phyloP scores from a whole-genome alignment of 1,284 basidiomycete genomes.

The Rugosomyces carneus region DNA sequence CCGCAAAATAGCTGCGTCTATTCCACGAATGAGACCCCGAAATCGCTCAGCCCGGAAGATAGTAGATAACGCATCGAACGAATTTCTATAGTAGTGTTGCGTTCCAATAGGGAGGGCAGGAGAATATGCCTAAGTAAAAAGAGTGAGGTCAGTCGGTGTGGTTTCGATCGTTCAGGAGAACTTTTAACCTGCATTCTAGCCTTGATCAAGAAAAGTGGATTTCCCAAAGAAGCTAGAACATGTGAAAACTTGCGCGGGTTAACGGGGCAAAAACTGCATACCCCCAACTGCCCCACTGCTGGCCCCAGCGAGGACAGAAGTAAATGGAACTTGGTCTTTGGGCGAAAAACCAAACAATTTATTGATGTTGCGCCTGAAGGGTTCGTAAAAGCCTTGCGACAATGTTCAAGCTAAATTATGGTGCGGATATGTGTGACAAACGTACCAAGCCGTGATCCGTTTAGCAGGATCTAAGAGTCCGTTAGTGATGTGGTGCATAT shows the following conservation, averaged over 20 bases:
- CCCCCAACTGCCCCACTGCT: constrained; percentile 88
- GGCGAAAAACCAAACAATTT: constrained; percentile 57
- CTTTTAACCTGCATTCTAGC: constrained; percentile 85
- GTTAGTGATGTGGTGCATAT: constrained; percentile 11
- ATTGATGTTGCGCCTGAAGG: constrained; percentile 76
- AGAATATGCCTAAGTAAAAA: constrained; percentile 67
- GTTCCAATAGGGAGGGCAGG: constrained; percentile 91
- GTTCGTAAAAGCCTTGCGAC: constrained; percentile 86
- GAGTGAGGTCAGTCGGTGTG: not conserved
- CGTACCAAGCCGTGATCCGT: constrained; percentile 88
- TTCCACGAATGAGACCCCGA: constrained; percentile 81
- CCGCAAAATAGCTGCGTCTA: constrained; percentile 89
- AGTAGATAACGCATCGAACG: constrained; percentile 74
- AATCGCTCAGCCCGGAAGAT: constrained; percentile 78
- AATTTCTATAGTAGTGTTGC: constrained; percentile 87
- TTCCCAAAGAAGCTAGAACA: constrained; percentile 74
- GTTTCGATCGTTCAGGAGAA: not conserved
- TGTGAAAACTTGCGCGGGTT: constrained; percentile 1
- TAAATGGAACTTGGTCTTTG: constrained; percentile 63
- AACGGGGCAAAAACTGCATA: constrained; percentile 24
- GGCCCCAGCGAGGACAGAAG: constrained; percentile 82
- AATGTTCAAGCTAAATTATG: not conserved
- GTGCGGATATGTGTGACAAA: not conserved
- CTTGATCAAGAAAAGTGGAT: constrained; percentile 94
- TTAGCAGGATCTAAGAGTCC: constrained; percentile 70